These are phyloP conservation scores for Ceratocystiopsis brevicomis DNA, from an alignment of 2,329 filamentous ascomycete genomes.

Conservation along the genomic window DNA sequence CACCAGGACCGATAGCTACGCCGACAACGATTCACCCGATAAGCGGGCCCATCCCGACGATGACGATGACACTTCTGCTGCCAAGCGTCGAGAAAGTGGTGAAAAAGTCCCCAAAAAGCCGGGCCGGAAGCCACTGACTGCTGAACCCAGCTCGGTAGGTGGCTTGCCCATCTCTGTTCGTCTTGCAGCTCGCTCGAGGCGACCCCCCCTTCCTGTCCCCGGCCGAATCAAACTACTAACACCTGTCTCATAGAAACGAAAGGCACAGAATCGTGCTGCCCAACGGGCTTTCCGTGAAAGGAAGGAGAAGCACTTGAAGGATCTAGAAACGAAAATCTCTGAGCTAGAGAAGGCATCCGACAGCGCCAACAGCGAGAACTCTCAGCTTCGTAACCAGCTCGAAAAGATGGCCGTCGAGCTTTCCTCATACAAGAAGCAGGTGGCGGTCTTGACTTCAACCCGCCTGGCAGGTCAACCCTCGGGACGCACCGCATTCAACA, in stretches of 20 bases:
- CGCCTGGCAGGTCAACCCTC: constrained; percentile 23
- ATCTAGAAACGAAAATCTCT: constrained; percentile 60
- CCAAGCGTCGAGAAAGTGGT: constrained; percentile 62
- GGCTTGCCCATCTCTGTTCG: neutral
- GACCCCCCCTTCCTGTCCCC: no score
- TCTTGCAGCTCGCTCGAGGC: no score
- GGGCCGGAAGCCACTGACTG: constrained; percentile 84
- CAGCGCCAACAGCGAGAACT: constrained; percentile 69
- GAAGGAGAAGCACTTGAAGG: constrained; percentile 79
- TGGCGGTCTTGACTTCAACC: constrained; percentile 36
- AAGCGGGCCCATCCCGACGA: constrained; percentile 58
- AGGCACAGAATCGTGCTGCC: constrained; percentile 85
- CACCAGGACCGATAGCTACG: constrained; percentile 28
- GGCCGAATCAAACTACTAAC: no score
- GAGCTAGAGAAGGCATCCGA: constrained; percentile 70
- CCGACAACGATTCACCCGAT: constrained; percentile 40
- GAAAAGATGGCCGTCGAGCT: constrained; percentile 74
- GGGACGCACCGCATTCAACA: constrained; percentile 32
- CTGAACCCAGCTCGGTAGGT: constrained; percentile 87
- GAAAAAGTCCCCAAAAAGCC: constrained; percentile 89
- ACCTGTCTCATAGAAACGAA: constrained; percentile 49
- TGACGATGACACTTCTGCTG: constrained; percentile 33
- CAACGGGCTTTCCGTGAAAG: constrained; percentile 87
- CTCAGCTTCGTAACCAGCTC: constrained; percentile 64
- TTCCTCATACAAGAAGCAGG: constrained; percentile 72